Conservation (phyloP, 2,329 filamentous ascomycete genomes). For the Pseudogymnoascus sp. region DNA sequence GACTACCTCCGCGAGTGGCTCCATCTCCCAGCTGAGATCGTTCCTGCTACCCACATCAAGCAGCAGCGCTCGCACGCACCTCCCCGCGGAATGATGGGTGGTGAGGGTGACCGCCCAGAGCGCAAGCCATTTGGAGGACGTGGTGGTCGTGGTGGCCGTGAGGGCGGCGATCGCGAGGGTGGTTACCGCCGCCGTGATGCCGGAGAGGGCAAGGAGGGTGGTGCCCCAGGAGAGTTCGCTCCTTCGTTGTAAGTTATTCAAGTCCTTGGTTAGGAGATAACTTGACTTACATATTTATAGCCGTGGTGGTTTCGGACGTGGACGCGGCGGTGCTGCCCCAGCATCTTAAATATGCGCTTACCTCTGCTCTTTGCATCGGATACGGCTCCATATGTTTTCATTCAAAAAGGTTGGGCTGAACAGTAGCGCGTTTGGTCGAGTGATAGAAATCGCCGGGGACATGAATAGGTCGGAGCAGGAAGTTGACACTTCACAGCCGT, state of each 20-base stretch:
- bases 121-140: constrained; percentile 66
- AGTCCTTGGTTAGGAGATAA: not conserved
- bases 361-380: constrained; percentile 32
- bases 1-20: constrained; percentile 99
- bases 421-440: constrained; percentile 44
- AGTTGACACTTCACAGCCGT: constrained; percentile 37
- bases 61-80: constrained; percentile 98
- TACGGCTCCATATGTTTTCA: constrained; percentile 28
- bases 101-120: constrained; percentile 66
- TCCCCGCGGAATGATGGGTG: constrained; percentile 95
- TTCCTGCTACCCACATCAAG: constrained; percentile 99
- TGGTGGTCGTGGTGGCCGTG: constrained; percentile 58
- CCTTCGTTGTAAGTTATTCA: constrained; percentile 68
- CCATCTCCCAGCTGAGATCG: constrained; percentile 98
- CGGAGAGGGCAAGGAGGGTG: constrained; percentile 82
- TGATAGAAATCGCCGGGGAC: constrained; percentile 44
- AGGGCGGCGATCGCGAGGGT: constrained; percentile 74
- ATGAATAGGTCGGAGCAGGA: constrained; percentile 40
- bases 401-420: constrained; percentile 37
- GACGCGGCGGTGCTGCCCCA: constrained; percentile 70
- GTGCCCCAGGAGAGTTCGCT: constrained; percentile 85
- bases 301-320: constrained; percentile 86
- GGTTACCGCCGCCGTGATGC: constrained; percentile 88
- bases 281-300: constrained; percentile 40
- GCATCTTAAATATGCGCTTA: constrained; percentile 28